A percentile compares a stretch with the other conserved stretches of the same genome.
Conservation (phyloP, 129 eudicot genomes). For the Arctium lappa region DNA sequence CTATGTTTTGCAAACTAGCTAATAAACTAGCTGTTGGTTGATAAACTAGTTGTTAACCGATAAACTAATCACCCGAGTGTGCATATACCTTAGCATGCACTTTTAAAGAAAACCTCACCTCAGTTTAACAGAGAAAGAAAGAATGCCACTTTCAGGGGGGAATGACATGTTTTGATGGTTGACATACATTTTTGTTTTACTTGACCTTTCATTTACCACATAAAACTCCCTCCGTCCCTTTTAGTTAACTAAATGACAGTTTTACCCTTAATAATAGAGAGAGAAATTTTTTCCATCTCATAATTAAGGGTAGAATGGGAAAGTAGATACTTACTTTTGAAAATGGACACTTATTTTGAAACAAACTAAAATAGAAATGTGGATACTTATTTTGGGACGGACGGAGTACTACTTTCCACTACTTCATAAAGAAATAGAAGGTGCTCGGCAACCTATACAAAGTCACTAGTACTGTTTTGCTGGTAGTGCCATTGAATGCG, state of each 20-base stretch:
- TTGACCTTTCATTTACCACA: neutral
- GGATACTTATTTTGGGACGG: too few species aligned
- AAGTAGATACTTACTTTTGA: neutral
- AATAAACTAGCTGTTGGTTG: too few species aligned
- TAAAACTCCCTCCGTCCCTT: too few species aligned
- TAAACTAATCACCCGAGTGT: too few species aligned
- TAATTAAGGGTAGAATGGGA: neutral
- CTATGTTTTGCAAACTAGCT: neutral
- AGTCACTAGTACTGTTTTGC: too few species aligned
- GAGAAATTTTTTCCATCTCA: neutral
- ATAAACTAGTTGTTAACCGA: too few species aligned
- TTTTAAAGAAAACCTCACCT: too few species aligned
- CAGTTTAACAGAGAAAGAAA: neutral
- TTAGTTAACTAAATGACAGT: neutral
- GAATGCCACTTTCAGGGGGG: neutral
- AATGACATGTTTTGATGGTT: neutral
- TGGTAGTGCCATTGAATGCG: too few species aligned
- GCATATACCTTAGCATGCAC: too few species aligned
- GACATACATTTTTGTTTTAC: neutral
- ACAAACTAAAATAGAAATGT: neutral
- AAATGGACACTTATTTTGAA: too few species aligned
- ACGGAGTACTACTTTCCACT: neutral
- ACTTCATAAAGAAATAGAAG: neutral
- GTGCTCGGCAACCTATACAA: too few species aligned
- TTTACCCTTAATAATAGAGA: too few species aligned